Conservation (phyloP, 2,329 filamentous ascomycete genomes). For the Stachybotrys echinatus region DNA sequence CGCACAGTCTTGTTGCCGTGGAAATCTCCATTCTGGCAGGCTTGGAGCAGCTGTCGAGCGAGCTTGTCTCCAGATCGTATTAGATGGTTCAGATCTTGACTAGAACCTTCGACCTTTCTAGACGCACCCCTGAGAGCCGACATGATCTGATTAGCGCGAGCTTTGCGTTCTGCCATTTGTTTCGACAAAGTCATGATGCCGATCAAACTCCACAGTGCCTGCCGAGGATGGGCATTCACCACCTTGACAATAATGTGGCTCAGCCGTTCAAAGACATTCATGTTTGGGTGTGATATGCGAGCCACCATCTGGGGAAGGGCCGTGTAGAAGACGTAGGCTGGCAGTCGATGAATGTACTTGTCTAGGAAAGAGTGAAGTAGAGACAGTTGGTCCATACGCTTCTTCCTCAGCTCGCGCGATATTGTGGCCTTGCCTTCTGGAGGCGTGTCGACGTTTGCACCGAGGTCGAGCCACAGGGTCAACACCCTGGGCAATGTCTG, state of each 20-base stretch:
- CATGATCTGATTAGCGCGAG: conserved; percentile 47
- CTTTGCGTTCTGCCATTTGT: conserved; percentile 59
- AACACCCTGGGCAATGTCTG: conserved; percentile 88
- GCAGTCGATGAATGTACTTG: conserved; percentile 70
- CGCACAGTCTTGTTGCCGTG: conserved; percentile 59
- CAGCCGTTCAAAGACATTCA: conserved; percentile 70
- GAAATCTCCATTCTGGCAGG: conserved; percentile 73
- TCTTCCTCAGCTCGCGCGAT: conserved; percentile 45
- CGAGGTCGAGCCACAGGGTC: conserved; percentile 92
- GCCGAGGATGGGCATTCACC: conserved; percentile 80
- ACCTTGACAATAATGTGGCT: conserved; percentile 79
- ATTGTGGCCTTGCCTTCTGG: conserved; percentile 50
- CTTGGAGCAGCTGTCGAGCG: conserved; percentile 72
- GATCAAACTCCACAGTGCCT: conserved; percentile 86
- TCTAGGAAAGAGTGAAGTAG: conserved; percentile 69
- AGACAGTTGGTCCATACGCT: conserved; percentile 61
- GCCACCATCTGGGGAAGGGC: conserved; percentile 89
- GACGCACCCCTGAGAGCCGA: conserved; percentile 39
- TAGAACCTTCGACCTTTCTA: conserved; percentile 46
- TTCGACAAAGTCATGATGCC: conserved; percentile 74
- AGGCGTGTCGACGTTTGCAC: conserved; percentile 64
- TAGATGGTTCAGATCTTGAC: conserved; percentile 62
- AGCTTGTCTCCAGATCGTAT: conserved; percentile 77
- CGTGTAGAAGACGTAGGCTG: conserved; percentile 74
- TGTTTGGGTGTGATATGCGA: conserved; percentile 85